Conservation (phyloP, 1,284 basidiomycete genomes). For the Takashimella tepidaria region DNA sequence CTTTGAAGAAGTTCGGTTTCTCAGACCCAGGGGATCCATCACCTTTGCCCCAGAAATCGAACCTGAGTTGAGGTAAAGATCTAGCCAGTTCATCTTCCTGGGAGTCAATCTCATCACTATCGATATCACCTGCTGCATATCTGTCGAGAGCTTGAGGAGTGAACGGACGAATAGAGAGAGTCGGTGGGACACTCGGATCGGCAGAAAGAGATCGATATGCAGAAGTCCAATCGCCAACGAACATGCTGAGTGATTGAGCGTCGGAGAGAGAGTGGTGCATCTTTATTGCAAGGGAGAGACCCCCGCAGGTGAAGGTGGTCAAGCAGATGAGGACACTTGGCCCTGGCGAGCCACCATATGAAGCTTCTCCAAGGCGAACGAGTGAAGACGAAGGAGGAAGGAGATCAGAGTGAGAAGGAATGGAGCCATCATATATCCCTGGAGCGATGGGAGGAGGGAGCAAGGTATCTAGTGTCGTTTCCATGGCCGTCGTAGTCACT, state of each 20-base stretch:
- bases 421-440: not conserved
- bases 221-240: slow-evolving; percentile 48
- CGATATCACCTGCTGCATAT: slow-evolving; percentile 43
- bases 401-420: slow-evolving; percentile 1
- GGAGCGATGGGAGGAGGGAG: slow-evolving; percentile 23
- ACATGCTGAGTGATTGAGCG: slow-evolving; percentile 46
- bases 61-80: slow-evolving; percentile 44
- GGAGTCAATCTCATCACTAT: slow-evolving; percentile 18
- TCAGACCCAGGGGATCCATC: slow-evolving; percentile 23
- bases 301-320: slow-evolving; percentile 37
- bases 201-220: slow-evolving; percentile 18
- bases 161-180: slow-evolving; percentile 34
- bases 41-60: slow-evolving; percentile 34
- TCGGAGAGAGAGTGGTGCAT: slow-evolving; percentile 49
- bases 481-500: slow-evolving; percentile 34
- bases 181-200: slow-evolving; percentile 8
- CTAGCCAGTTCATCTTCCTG: slow-evolving; percentile 32
- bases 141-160: slow-evolving; percentile 45
- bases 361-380: slow-evolving; percentile 5
- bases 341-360: slow-evolving; percentile 5
- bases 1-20: slow-evolving; percentile 11
- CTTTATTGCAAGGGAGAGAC: slow-evolving; percentile 39
- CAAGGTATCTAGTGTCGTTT: slow-evolving; percentile 21
- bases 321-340: slow-evolving; percentile 46
- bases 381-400: slow-evolving; percentile 3